A percentile compares a stretch with the other conserved stretches of the same genome.
These are phyloP conservation scores for Senna siamea DNA, from an alignment of 306 rosid species.

Conservation along the genomic window DNA sequence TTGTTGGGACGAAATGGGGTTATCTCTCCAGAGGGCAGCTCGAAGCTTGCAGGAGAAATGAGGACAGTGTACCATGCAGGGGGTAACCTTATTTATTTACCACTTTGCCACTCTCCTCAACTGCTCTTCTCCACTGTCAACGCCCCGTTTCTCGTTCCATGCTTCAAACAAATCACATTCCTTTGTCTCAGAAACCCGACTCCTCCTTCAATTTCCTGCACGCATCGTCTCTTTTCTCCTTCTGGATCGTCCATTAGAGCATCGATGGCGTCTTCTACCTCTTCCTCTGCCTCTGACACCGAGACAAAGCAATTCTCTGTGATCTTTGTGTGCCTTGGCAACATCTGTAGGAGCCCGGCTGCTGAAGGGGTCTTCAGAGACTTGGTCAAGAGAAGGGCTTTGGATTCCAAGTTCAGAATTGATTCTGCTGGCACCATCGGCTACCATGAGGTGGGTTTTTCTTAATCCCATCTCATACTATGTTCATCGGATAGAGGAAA, in stretches of 20 bases:
- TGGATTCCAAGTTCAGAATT: slow-evolving; percentile 61
- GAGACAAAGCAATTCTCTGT: slow-evolving; percentile 66
- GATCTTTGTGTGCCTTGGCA: slow-evolving; percentile 85
- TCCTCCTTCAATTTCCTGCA: slow-evolving; percentile 31
- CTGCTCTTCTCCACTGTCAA: slow-evolving; percentile 19
- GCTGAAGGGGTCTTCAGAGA: slow-evolving; percentile 90
- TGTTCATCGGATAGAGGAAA: neutral
- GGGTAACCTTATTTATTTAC: slow-evolving; percentile 45
- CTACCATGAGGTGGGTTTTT: slow-evolving; percentile 73
- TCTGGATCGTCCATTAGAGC: slow-evolving; percentile 46
- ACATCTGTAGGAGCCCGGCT: slow-evolving; percentile 95
- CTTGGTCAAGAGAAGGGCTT: slow-evolving; percentile 67
- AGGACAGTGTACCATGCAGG: slow-evolving; percentile 34
- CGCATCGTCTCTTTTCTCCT: slow-evolving; percentile 36
- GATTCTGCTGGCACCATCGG: slow-evolving; percentile 89
- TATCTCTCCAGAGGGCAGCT: neutral
- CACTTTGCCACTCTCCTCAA: slow-evolving; percentile 52
- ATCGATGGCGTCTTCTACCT: slow-evolving; percentile 63
- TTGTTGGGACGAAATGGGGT: neutral
- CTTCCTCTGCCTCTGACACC: slow-evolving; percentile 40
- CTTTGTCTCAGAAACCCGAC: slow-evolving; percentile 31
- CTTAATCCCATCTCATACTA: neutral
- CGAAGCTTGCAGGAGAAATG: slow-evolving; percentile 38
- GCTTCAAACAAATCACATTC: slow-evolving; percentile 20
- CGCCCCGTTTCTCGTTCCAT: slow-evolving; percentile 29